phyloP scores from a whole-genome alignment of 1,139 yeast species.

The Kodamaea arcana region DNA sequence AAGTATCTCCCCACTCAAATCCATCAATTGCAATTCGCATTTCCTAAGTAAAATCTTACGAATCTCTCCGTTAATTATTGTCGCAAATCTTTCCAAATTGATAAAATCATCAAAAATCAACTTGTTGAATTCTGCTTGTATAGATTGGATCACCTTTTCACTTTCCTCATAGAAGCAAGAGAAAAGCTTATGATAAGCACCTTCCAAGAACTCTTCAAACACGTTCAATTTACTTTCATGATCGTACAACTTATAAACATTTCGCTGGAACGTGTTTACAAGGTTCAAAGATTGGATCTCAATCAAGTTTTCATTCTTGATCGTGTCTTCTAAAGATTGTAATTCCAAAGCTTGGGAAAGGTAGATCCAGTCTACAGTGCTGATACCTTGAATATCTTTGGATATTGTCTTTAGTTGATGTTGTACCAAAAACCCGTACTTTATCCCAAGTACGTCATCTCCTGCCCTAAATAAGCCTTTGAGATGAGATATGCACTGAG shows the following conservation, averaged over 20 bases:
- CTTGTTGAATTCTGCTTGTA: constrained; percentile 42
- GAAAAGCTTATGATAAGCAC: constrained; percentile 18
- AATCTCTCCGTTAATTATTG: constrained; percentile 38
- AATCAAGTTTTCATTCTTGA: constrained; percentile 19
- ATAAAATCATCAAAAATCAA: constrained; percentile 40
- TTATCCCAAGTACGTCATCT: constrained; percentile 28
- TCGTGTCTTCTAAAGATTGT: constrained; percentile 11
- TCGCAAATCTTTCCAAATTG: constrained; percentile 34
- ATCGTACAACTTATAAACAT: constrained; percentile 21
- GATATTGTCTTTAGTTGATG: constrained; percentile 34
- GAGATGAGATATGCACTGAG: constrained; percentile 36
- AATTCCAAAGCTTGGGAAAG: constrained; percentile 50
- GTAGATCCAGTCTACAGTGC: constrained; percentile 51
- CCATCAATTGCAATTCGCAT: constrained; percentile 15
- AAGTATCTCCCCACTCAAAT: background rate
- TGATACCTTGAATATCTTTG: constrained; percentile 20
- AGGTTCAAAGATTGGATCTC: constrained; percentile 40
- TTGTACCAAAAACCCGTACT: constrained; percentile 40
- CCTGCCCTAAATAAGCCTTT: constrained; percentile 25
- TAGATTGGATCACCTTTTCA: constrained; percentile 16
- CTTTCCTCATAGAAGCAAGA: constrained; percentile 25
- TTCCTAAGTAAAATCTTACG: constrained; percentile 30
- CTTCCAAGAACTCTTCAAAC: constrained; percentile 18
- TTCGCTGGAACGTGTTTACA: constrained; percentile 38
- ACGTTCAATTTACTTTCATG: constrained; percentile 31